Conservation (phyloP, 2,329 filamentous ascomycete species). For the Exophiala spinifera region DNA sequence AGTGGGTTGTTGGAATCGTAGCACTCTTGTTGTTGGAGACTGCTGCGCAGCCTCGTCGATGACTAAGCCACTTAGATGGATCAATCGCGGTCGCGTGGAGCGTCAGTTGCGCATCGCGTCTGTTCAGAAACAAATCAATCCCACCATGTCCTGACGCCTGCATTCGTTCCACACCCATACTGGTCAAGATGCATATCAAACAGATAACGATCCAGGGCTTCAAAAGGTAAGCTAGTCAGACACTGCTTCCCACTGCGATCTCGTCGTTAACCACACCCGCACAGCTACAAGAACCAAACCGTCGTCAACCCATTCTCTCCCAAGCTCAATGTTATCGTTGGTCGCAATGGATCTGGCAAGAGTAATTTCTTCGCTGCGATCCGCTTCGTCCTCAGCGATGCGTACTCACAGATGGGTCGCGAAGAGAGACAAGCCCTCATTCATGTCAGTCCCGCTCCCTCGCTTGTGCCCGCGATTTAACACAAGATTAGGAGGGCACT, state of each 20-base stretch:
- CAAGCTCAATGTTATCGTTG: constrained; percentile 97
- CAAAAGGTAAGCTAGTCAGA: constrained; percentile 67
- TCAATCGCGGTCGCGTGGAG: too few species aligned
- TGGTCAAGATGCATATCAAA: constrained; percentile 85
- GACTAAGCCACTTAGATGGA: too few species aligned
- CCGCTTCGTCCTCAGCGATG: constrained; percentile 96
- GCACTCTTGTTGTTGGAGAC: too few species aligned
- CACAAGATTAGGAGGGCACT: constrained; percentile 69
- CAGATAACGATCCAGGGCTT: constrained; percentile 99
- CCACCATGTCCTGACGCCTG: background rate
- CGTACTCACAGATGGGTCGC: constrained; percentile 90
- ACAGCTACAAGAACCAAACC: constrained; percentile 97
- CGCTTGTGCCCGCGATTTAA: constrained; percentile 29
- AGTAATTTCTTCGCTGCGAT: constrained; percentile 99
- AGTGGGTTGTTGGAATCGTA: too few species aligned
- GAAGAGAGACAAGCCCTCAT: constrained; percentile 93
- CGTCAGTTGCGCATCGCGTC: background rate
- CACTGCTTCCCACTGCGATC: too few species aligned
- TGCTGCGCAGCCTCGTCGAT: too few species aligned
- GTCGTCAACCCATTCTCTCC: constrained; percentile 98
- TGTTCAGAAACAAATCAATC: background rate
- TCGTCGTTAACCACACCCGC: background rate
- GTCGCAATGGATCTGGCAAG: constrained; percentile 98
- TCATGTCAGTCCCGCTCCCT: constrained; percentile 53
- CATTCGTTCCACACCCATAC: background rate